Evolutionary conservation across 1,284 basidiomycete species (phyloP).

Genomic region (Pholiota adiposa): DNA sequence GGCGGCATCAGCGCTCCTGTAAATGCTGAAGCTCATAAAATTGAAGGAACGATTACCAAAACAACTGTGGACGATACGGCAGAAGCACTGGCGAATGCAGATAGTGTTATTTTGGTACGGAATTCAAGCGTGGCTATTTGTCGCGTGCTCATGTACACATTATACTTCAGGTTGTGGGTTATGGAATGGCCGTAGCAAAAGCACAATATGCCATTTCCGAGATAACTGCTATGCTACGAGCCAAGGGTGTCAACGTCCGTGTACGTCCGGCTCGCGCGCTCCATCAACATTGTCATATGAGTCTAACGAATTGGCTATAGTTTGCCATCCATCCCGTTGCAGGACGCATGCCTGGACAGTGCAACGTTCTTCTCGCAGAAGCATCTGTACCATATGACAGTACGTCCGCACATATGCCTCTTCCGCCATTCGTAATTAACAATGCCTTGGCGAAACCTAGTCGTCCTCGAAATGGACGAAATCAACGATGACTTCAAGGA

Average conservation of each 20-base stretch:
- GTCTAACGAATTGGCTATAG: constrained; percentile 20
- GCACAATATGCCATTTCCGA: constrained; percentile 88
- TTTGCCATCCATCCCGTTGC: constrained; percentile 71
- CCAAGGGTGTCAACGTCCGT: constrained; percentile 75
- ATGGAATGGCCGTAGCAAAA: constrained; percentile 90
- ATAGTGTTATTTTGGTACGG: constrained; percentile 78
- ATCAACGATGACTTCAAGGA: constrained; percentile 88
- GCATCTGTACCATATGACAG: constrained; percentile 89
- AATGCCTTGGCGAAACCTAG: constrained; percentile 38
- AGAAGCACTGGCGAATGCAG: constrained; percentile 75
- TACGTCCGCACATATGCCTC: constrained; percentile 39
- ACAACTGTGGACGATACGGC: constrained; percentile 80
- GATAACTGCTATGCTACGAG: constrained; percentile 70
- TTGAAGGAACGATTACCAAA: constrained; percentile 80
- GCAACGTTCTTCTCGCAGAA: constrained; percentile 85
- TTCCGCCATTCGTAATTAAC: neutral
- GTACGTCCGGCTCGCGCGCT: constrained; percentile 32
- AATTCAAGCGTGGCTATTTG: neutral
- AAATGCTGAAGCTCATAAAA: constrained; percentile 64
- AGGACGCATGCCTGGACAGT: constrained; percentile 84
- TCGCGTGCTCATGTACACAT: constrained; percentile 7
- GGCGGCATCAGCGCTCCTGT: constrained; percentile 72
- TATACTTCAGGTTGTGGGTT: constrained; percentile 72
- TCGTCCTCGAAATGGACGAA: constrained; percentile 90
- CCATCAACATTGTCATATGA: neutral